Conservation (phyloP, 1,139 yeast species). For the Candida albicans region DNA sequence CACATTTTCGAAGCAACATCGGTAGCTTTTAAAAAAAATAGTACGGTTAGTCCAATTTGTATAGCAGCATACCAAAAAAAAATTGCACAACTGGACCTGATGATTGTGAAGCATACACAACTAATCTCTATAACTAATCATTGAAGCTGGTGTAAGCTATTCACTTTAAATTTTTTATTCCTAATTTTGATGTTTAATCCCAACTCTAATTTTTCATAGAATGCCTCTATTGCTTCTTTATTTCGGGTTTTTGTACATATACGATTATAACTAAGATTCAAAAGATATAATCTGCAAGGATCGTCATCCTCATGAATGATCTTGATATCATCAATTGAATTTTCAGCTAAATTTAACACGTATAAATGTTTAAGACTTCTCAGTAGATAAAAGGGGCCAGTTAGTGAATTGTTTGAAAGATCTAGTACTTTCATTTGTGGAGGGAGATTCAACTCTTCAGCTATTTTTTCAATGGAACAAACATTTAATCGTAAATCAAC, state of each 20-base stretch:
- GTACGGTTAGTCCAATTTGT: too few species aligned
- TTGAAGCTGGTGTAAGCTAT: slow-evolving; percentile 24
- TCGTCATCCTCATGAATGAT: slow-evolving; percentile 3
- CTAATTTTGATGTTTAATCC: slow-evolving; percentile 23
- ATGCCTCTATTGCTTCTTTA: slow-evolving; percentile 16
- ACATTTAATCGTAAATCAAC: slow-evolving; percentile 15
- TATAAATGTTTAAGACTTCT: slow-evolving; percentile 15
- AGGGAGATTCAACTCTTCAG: slow-evolving; percentile 19
- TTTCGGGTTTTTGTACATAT: slow-evolving; percentile 7
- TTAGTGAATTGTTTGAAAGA: slow-evolving; percentile 15
- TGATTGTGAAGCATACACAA: too few species aligned
- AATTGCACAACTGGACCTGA: too few species aligned
- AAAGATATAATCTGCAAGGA: slow-evolving; percentile 13
- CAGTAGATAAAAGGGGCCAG: slow-evolving; percentile 13
- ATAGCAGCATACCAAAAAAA: slow-evolving; percentile 1
- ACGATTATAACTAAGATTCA: slow-evolving; percentile 23
- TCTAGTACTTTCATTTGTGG: slow-evolving; percentile 12
- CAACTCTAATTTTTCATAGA: slow-evolving; percentile 26
- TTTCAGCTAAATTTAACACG: slow-evolving; percentile 23
- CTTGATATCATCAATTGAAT: slow-evolving; percentile 17
- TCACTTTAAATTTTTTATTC: slow-evolving; percentile 24
- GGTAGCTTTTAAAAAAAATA: neutral
- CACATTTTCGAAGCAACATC: neutral
- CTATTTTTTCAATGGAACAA: slow-evolving; percentile 20
- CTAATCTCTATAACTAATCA: neutral